These are phyloP conservation scores for Inosperma sp. DNA, from an alignment of 768 basidiomycete species.

Conservation along the genomic window DNA sequence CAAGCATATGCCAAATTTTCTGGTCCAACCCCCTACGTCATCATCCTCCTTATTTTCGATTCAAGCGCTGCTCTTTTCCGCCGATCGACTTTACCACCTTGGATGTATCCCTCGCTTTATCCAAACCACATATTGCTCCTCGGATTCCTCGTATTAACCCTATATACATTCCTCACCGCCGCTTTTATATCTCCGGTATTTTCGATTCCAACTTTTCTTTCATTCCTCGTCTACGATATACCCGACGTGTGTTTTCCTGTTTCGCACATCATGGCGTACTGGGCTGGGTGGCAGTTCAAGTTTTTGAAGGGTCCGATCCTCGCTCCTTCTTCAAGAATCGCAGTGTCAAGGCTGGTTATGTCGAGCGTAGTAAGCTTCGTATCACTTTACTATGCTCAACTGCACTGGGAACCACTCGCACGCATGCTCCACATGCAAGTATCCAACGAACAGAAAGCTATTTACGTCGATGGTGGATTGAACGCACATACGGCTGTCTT, in stretches of 20 bases:
- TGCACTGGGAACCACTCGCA: constrained; percentile 7
- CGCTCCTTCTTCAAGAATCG: constrained; percentile 6
- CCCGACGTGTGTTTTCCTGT: constrained; percentile 14
- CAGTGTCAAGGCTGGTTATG: background rate
- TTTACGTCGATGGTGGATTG: constrained; percentile 15
- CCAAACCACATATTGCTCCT: constrained; percentile 4
- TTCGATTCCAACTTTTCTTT: constrained; percentile 4
- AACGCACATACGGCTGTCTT: constrained; percentile 17
- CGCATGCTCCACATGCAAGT: constrained; percentile 14
- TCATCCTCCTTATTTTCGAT: constrained; percentile 15
- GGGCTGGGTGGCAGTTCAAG: constrained; percentile 12
- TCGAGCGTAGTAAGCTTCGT: background rate
- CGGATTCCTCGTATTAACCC: constrained; percentile 10
- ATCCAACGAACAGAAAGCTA: constrained; percentile 7
- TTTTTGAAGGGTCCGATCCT: constrained; percentile 6
- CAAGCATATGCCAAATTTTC: constrained; percentile 8
- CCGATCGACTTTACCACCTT: constrained; percentile 4
- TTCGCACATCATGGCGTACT: constrained; percentile 18
- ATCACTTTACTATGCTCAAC: constrained; percentile 9
- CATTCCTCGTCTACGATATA: constrained; percentile 16
- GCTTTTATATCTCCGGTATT: constrained; percentile 4
- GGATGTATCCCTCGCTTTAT: constrained; percentile 3
- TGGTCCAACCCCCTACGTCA: constrained; percentile 18
- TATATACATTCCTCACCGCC: constrained; percentile 12
- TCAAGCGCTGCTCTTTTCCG: constrained; percentile 12